Conservation (phyloP, 1,284 basidiomycete species). For the Heterobasidion irregulare region DNA sequence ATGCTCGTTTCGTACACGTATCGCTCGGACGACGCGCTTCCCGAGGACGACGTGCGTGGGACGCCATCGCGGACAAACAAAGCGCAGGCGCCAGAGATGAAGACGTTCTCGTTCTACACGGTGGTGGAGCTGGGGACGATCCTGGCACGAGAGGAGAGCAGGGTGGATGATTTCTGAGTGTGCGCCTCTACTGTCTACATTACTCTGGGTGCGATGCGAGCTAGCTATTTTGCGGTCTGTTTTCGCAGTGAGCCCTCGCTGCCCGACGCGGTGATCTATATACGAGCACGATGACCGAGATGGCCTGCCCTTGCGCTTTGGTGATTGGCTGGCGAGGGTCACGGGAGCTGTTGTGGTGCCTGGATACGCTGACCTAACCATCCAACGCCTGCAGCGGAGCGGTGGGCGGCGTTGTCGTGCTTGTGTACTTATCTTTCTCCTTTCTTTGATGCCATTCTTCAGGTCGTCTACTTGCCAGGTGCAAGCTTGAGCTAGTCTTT, state of each 20-base stretch:
- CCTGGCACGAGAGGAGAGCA: conserved; percentile 46
- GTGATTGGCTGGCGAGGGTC: no score
- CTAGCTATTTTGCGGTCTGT: no score
- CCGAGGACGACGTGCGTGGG: conserved; percentile 47
- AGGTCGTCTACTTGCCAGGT: conserved; percentile 23
- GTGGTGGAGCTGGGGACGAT: conserved; percentile 72
- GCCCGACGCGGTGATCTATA: no score
- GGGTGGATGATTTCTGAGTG: conserved; percentile 11
- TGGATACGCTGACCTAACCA: background rate
- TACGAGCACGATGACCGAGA: no score
- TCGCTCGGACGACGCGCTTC: conserved; percentile 73
- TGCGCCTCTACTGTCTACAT: background rate
- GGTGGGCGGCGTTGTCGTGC: background rate
- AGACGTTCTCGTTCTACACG: conserved; percentile 83
- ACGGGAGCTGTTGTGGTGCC: background rate
- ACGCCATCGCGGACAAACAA: conserved; percentile 34
- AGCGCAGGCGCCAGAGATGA: conserved; percentile 54
- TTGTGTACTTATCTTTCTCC: background rate
- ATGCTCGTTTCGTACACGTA: conserved; percentile 91
- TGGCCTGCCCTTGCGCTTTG: no score
- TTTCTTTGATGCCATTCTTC: background rate
- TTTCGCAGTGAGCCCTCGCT: no score
- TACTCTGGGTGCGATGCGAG: no score
- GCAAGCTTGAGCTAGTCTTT: conserved; percentile 21
- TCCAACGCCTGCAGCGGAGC: background rate